phyloP scores from a whole-genome alignment of 163 green algal genomes.

The Coccomyxa subellipsoidea region DNA sequence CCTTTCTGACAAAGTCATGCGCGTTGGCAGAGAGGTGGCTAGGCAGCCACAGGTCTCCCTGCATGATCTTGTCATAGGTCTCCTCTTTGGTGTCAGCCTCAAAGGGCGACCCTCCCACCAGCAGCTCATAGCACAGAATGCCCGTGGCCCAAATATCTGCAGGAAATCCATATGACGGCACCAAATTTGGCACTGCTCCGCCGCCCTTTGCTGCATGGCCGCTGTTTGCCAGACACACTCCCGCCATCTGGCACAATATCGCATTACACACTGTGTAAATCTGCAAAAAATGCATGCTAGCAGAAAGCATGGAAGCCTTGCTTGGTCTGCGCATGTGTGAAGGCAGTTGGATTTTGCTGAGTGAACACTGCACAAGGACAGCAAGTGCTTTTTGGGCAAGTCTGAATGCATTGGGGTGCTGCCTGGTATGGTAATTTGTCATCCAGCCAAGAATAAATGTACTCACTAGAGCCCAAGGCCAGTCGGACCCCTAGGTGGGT shows the following conservation, averaged over 20 bases:
- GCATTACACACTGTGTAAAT: neutral
- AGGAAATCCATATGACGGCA: constrained; percentile 33
- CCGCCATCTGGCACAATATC: neutral
- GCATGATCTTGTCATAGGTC: constrained; percentile 46
- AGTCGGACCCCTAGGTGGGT: too few relatives aligned
- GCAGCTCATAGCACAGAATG: constrained; percentile 55
- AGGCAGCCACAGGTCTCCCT: constrained; percentile 32
- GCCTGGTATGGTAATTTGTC: too few relatives aligned
- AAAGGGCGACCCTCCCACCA: constrained; percentile 55
- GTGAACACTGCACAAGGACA: too few relatives aligned
- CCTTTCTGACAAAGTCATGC: constrained; percentile 37
- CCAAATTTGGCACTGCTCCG: neutral
- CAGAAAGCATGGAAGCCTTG: too few relatives aligned
- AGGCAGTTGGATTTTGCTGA: too few relatives aligned
- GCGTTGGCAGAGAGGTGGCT: constrained; percentile 24
- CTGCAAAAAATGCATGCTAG: neutral
- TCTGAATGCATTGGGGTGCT: too few relatives aligned
- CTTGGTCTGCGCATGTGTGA: too few relatives aligned
- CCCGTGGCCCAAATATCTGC: constrained; percentile 58
- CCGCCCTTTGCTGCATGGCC: neutral
- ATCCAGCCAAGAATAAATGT: too few relatives aligned
- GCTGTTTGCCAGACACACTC: neutral
- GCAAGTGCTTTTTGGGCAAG: too few relatives aligned
- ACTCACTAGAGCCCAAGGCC: too few relatives aligned
- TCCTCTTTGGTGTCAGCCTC: constrained; percentile 46